phyloP scores from a whole-genome alignment of 768 basidiomycete species.

The Trametes cingulata region DNA sequence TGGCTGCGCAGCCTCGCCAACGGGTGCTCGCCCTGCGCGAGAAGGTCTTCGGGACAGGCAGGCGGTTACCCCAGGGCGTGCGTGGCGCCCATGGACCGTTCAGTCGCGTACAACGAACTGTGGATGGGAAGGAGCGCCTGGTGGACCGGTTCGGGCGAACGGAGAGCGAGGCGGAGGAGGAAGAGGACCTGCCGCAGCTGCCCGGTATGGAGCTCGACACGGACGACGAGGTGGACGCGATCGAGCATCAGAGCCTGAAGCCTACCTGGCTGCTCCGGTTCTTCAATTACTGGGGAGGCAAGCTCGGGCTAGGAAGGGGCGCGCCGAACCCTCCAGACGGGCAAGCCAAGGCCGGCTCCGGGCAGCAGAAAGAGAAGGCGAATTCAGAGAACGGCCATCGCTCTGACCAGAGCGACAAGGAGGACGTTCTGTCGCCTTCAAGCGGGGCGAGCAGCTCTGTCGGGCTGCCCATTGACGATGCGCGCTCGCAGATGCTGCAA shows the following conservation, averaged over 20 bases:
- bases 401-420: neutral
- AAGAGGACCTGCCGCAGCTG: constrained; percentile 41
- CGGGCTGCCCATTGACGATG: constrained; percentile 10
- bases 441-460: constrained; percentile 14
- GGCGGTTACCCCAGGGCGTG: constrained; percentile 50
- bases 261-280: constrained; percentile 78
- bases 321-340: constrained; percentile 17
- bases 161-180: constrained; percentile 77
- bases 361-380: neutral
- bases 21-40: constrained; percentile 67
- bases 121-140: constrained; percentile 60
- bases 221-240: constrained; percentile 52
- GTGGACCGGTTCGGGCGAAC: constrained; percentile 73
- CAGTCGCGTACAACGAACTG: constrained; percentile 68
- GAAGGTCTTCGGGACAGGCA: constrained; percentile 65
- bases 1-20: constrained; percentile 57
- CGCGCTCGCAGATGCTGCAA: constrained; percentile 12
- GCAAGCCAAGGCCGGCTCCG: neutral
- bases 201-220: constrained; percentile 29
- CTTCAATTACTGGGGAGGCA: constrained; percentile 76
- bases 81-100: constrained; percentile 61
- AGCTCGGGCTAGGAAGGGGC: constrained; percentile 42
- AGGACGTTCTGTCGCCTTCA: neutral
- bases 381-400: neutral
- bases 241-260: constrained; percentile 58